Evolutionary conservation across 208 protist species (phyloP), one percentile per base, ranked within the genome.

Genomic region (Crithidia brevicula): DNA sequence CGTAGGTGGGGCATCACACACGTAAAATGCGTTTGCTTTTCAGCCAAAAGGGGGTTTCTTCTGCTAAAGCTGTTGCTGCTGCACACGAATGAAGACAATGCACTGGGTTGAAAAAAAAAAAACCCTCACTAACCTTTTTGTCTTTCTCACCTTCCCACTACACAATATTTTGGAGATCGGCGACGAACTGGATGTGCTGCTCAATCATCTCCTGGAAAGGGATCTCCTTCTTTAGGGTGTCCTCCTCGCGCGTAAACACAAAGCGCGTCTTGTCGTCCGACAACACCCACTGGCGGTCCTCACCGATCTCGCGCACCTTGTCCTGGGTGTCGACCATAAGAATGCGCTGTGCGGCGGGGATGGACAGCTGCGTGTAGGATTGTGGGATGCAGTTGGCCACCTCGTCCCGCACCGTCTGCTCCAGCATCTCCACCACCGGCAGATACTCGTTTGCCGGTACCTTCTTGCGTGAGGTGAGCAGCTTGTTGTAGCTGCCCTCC

Each of bases 401-500:
- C 62, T 97, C 93, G 38, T 89, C 79, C 15, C 95, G 85, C 57
- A 97, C 94, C 16, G 93, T 97, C 38, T 77, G 74, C 62, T 96
- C 85, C 10, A 98, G 77, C 79, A 97, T 87, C 58, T 95, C 84
- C 61, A 97, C 92, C 36, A 98, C 77, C 27, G 91, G 82, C 27
- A 94, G 59, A 74, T 96, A 98, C 74, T 97, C 91, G 38, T 88
- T 95, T 30, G 85, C 92, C 30, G 95, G 95, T 31, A 88, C 95
- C 56, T 96, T 87, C 46, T 83, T 80, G 36, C 90, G 83, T 2
- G 89, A 86, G 43, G 81, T 91, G 49, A 96, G 87, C 18, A 98
- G 77, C 62, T 97, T 97, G 75, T 96, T 91, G 81, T 98, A 98
- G 65, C 89, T 97, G 3, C 94, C 93, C 69, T 98, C 92, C 95